phyloP scores from a whole-genome alignment of 208 protist species.

The Acanthamoeba healyi region DNA sequence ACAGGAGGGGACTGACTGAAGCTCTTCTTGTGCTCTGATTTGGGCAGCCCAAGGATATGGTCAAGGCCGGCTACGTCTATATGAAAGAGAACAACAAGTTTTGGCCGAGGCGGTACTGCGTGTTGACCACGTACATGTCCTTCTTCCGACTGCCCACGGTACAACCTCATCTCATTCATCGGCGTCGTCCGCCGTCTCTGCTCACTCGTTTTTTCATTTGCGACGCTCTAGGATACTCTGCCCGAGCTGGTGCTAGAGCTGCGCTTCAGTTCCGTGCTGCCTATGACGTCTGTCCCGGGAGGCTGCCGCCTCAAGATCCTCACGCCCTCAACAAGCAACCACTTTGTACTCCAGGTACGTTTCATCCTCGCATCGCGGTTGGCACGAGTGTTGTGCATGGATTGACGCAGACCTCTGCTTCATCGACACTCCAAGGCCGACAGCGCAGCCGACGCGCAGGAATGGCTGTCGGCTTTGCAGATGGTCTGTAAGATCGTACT shows the following conservation, averaged over 20 bases:
- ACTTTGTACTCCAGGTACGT: not conserved
- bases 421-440: not conserved
- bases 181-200: no score
- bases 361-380: not conserved
- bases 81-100: slow-evolving; percentile 52
- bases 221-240: not conserved
- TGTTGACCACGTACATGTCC: slow-evolving; percentile 30
- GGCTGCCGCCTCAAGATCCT: slow-evolving; percentile 44
- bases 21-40: no score
- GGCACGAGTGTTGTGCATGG: not conserved
- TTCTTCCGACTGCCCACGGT: slow-evolving; percentile 6
- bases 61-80: slow-evolving; percentile 25
- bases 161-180: no score
- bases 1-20: no score
- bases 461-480: slow-evolving; percentile 46
- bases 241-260: slow-evolving; percentile 31
- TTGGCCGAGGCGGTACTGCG: slow-evolving; percentile 33
- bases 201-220: not conserved
- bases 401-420: not conserved
- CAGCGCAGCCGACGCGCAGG: slow-evolving; percentile 26
- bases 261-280: not conserved
- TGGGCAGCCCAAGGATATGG: not conserved
- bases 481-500: slow-evolving; percentile 46
- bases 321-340: slow-evolving; percentile 30
- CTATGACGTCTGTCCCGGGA: not conserved